Base-by-base conservation (phyloP, 352 stramenopile species). In the Globisporangium iwayamae region DNA sequence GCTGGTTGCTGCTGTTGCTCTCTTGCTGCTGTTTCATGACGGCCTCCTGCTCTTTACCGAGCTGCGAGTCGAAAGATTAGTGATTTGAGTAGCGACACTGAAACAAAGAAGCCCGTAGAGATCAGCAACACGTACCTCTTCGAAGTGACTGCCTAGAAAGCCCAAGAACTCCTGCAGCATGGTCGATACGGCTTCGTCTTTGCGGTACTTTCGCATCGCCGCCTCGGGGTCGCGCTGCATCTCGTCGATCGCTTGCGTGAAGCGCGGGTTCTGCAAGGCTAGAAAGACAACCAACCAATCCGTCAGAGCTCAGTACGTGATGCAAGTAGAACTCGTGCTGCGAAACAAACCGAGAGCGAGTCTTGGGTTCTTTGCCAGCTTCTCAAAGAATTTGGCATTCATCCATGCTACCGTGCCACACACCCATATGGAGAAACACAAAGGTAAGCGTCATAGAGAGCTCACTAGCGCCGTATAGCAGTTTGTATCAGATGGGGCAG, bases 121-220 rank as follows among this genome's bases (percentile, higher is more conserved):
- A 16, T 28, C 32, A 47, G 1, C 11, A 34, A 5, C 11, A 62
- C 71, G n/a, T 55, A 90, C 82, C 79, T 93, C 72, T 68, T 92
- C 81, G 46, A 94, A 92, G 62, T 94, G 83, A 50, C 65, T 70
- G 4, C 83, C 83, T 9, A 92, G 52, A 57, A 92, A 92, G 53
- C 75, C 74, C 72, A 91, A 79, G 41, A 91, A 94, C 57, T 90
- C 82, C 25, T 66, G 67, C 52, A 92, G 62, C 78, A 92, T 90
- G 0, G 68, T 54, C 0, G 79, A 84, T 3, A 92, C 71, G 2
- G 79, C 80, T 3, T 64, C 56, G 56, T 94, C 81, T 20, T 84
- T 83, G 39, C 79, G 72, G 62, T 94, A 92, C 63, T 92, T 90
- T 50, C 76, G 56, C 9, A 91, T 64, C 3, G 81, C 82, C 1